Percentiles rank a stretch among this genome's conserved stretches.
Evolutionary conservation across 805 yeast species (phyloP).

Genomic region (Torulaspora indica): DNA sequence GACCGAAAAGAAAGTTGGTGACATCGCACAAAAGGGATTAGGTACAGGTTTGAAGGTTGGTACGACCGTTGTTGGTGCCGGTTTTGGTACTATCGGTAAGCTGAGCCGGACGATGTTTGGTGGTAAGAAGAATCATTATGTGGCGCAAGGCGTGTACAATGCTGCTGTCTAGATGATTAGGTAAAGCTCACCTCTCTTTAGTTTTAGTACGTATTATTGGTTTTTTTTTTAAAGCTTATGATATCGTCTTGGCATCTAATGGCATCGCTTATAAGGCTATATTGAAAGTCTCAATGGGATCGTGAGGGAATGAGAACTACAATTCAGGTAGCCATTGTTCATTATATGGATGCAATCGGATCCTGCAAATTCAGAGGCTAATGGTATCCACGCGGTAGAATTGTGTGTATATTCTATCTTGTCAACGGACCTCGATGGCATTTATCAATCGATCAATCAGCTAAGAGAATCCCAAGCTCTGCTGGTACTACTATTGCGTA

Average conservation of each 20-base stretch:
- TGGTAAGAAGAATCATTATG: slow-evolving; percentile 17
- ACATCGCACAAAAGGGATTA: slow-evolving; percentile 49
- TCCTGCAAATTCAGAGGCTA: slow-evolving; percentile 1
- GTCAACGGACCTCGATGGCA: slow-evolving; percentile 31
- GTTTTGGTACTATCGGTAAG: slow-evolving; percentile 42
- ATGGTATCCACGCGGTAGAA: slow-evolving; percentile 32
- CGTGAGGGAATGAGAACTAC: neutral
- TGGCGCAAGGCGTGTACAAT: slow-evolving; percentile 17
- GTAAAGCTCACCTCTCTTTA: neutral
- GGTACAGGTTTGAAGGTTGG: slow-evolving; percentile 45
- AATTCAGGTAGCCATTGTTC: neutral
- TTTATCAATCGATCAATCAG: slow-evolving; percentile 32
- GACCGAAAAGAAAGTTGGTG: slow-evolving; percentile 41
- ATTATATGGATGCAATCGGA: slow-evolving; percentile 1
- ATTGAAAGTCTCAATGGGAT: too few species aligned
- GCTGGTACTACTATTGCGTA: slow-evolving; percentile 26
- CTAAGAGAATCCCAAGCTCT: slow-evolving; percentile 34
- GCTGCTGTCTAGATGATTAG: slow-evolving; percentile 5
- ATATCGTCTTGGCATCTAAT: neutral
- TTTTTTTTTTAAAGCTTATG: neutral
- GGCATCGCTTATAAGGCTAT: too few species aligned
- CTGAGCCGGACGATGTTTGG: slow-evolving; percentile 42
- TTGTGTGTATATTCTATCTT: slow-evolving; percentile 31
- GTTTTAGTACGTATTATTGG: neutral
- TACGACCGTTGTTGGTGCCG: slow-evolving; percentile 42